Base-by-base conservation (phyloP, 108 stramenopile species). In the Pseudonitzschia delicatissima region DNA sequence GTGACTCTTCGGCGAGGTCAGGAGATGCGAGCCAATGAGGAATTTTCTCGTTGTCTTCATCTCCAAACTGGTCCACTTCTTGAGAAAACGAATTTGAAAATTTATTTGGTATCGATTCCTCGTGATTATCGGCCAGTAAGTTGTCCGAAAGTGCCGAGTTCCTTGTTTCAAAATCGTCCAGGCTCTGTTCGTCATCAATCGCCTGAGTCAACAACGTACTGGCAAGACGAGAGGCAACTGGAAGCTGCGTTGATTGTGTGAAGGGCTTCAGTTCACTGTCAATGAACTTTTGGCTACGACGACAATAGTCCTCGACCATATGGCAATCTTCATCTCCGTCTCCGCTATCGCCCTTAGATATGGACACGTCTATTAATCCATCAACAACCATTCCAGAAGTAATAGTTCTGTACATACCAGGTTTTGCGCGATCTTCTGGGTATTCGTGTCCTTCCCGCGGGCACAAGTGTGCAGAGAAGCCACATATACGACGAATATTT, bases 241-340 rank as follows among this genome's bases (percentile, higher is more conserved):
- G 53, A 55, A 55, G 11, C 53, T 25, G 26, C 27, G 32, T 33
- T 31, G 31, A 25, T 55, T 55, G 53, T 34, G n/a, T 15, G 28
- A 18, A 9, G 2, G 13, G 5, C 53, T 33, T 27, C n/a, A 9
- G n/a, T 55, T n/a, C 29, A 33, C 15, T 15, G 23, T 61, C 60
- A 61, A 40, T 17, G 13, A 20, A 61, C 11, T 26, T 40, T 61
- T 61, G 60, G 39, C 60, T 61, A 7, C 47, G 49, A 31, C 48
- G 60, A 26, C 60, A 61, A 40, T 39, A 61, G 25, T 44, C 35
- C 61, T 66, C 64, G 35, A 80, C 55, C 12, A 40, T 37, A 50
- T 68, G 45, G 5, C 67, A 68, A 60, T 72, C 69, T 49, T 67
- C 72, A 31, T 86, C 83, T 48, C 85, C 85, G 39, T 83, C 82